Evolutionary conservation across 73 alveolate genomes (phyloP), one percentile per base, ranked within the genome.

Genomic region (Breviolum minutum): DNA sequence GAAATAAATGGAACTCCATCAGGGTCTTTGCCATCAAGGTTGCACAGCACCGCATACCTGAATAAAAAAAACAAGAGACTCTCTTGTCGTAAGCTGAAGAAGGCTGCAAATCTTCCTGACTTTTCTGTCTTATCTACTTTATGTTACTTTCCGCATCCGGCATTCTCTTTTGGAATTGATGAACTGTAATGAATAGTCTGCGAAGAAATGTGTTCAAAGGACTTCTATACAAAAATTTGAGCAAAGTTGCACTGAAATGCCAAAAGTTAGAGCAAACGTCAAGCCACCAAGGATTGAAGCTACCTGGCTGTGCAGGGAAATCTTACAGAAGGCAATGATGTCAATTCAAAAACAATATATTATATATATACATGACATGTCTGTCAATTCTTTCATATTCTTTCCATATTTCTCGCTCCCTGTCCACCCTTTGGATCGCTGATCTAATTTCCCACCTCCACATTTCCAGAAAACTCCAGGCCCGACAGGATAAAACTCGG

Each of bases 401-500:
- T 40, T 40, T 40, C 54, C 54, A 40, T 24, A 69, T 68, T 14
- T 20, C 79, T 10, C 7, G 13, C 88, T 29, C 7, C 66, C 88
- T 4, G 26, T 20, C 27, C 68, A 19, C n/a, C 84, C 1, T 11
- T 74, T 14, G 84, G 6, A 19, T 74, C 14, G 16, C 32, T 26
- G 54, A 40, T 40, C 54, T 40, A 40, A 40, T 40, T 40, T 30
- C 64, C 26, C 54, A 54, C 95, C 95, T 88, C 95, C 71, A n/a
- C 48, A 24, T 73, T 76, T 13, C 95, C 95, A 20, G 95, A 88
- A 68, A 88, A 69, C 61, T 88, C 85, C 95, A 88, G 62, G 60
- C 61, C 24, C 80, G 95, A 88, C 27, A 88, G 95, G 95, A 88
- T 88, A 84, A 88, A 88, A 69, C 95, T 88, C 16, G 95, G 95